phyloP scores from a whole-genome alignment of 352 stramenopile genomes.

The Pythium periplocum region DNA sequence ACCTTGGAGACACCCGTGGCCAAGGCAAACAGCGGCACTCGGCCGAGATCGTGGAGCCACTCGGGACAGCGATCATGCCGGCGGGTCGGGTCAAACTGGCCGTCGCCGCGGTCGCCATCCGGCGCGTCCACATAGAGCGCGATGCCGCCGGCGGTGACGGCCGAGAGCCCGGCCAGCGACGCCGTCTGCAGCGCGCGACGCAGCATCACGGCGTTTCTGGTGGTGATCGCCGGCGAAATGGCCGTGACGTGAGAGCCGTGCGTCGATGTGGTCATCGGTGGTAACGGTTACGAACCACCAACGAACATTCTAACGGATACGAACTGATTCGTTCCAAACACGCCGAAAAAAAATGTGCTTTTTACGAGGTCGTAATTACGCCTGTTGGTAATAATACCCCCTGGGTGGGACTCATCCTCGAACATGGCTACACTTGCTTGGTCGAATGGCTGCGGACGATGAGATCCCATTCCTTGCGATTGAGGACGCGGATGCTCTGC shows the following conservation, averaged over 20 bases:
- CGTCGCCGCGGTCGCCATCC: constrained; percentile 46
- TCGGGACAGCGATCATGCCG: constrained; percentile 46
- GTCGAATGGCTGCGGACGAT: not conserved
- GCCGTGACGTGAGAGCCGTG: too few species aligned
- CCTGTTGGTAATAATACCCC: too few species aligned
- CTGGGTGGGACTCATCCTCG: too few species aligned
- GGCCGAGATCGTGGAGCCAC: constrained; percentile 59
- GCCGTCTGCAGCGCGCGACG: constrained; percentile 7
- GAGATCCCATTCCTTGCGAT: constrained; percentile 56
- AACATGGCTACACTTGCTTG: not conserved
- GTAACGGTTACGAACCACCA: too few species aligned
- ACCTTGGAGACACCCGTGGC: constrained; percentile 52
- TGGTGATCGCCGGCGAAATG: constrained; percentile 1
- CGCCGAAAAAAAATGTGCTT: too few species aligned
- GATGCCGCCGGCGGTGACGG: constrained; percentile 12
- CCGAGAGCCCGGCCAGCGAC: constrained; percentile 9
- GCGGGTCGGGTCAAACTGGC: constrained; percentile 26
- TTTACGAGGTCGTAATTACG: too few species aligned
- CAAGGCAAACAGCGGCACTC: constrained; percentile 39
- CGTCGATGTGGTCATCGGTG: too few species aligned
- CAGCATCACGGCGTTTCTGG: constrained; percentile 12
- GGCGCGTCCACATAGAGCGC: constrained; percentile 64
- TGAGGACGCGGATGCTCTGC: constrained; percentile 42
- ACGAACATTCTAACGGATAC: too few species aligned
- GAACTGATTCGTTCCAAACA: too few species aligned